Base-by-base conservation (phyloP, 1,139 yeast species). In the Taiozyma sp. region DNA sequence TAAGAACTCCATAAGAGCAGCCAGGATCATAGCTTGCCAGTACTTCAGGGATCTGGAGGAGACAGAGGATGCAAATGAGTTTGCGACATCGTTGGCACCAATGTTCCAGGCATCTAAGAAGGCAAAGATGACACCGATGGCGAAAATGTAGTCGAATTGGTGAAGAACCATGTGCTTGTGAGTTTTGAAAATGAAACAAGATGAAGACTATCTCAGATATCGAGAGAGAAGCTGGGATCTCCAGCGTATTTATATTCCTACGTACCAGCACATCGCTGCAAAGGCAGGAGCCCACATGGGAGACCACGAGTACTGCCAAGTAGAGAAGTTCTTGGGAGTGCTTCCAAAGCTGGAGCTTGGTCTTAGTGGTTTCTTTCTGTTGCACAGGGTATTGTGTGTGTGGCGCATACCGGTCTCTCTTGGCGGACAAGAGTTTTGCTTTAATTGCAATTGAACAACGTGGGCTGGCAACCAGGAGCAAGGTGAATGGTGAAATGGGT, bases 21-120 rank as follows among this genome's bases (percentile, higher is more conserved):
- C 88, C 47, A 85, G 68, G 39, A 82, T 57, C 85, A 83, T 81
- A 26, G 90, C 91, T 67, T 85, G 93, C 80, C 86, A 80, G 65
- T 83, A 83, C 51, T 79, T 79, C 55, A 85, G 70, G 26, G 89
- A 78, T 59, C 87, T 71, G 13, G 91, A 83, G 6, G 90, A 81
- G 24, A 84, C 81, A 3, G 88, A 80, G 2, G 90, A 82, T 1
- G 91, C 86, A 64, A 83, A 85, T 4, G 93, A 85, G 70, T 86
- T 85, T 40, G 93, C 87, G 53, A 85, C 90, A 73, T 85, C 93
- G 63, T 86, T 85, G 43, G 93, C 95, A 50, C 95, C 95, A 60
- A 84, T 85, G 65, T 83, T 83, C 77, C 83, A 85, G n/a, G 91
- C 91, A 68, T 84, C 90, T 61, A 84, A 72, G 72, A 83, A 83